phyloP scores from a whole-genome alignment of 2,329 filamentous ascomycete genomes.

The Aspergillus ustus region DNA sequence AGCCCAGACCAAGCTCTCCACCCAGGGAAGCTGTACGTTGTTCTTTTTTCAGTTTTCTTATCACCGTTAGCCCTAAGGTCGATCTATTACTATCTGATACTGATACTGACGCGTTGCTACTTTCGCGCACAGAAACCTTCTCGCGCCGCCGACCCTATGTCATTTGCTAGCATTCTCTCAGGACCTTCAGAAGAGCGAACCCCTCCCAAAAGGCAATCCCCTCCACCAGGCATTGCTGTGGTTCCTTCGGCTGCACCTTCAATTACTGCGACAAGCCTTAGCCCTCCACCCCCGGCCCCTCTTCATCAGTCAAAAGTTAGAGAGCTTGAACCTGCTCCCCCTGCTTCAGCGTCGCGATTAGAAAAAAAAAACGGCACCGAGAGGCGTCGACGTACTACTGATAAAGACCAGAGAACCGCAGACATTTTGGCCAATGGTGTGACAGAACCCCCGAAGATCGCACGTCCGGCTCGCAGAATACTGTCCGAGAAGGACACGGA shows the following conservation, averaged over 20 bases:
- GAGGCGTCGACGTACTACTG: constrained; percentile 30
- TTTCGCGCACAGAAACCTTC: constrained; percentile 63
- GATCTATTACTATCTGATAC: not conserved
- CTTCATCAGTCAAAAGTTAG: constrained; percentile 24
- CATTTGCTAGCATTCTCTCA: constrained; percentile 91
- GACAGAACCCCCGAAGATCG: constrained; percentile 22
- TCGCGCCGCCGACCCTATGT: constrained; percentile 85
- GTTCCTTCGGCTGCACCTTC: constrained; percentile 25
- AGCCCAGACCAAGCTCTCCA: constrained; percentile 40
- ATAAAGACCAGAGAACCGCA: constrained; percentile 27
- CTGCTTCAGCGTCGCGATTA: constrained; percentile 32
- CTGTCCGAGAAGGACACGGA: constrained; percentile 66
- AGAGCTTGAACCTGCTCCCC: constrained; percentile 32
- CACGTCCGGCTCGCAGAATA: constrained; percentile 53
- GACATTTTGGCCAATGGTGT: constrained; percentile 34
- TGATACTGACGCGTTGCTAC: constrained; percentile 1
- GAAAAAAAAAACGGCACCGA: constrained; percentile 36
- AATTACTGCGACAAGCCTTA: constrained; percentile 8
- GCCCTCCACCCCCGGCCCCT: constrained; percentile 28
- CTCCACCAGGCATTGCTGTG: constrained; percentile 40
- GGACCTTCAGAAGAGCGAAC: constrained; percentile 67
- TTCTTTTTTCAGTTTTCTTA: constrained; percentile 24
- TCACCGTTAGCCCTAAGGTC: not conserved
- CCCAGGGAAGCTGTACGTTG: constrained; percentile 47
- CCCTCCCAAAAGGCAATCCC: constrained; percentile 54